phyloP scores from a whole-genome alignment of 306 rosid genomes.

The Malus sieversii region DNA sequence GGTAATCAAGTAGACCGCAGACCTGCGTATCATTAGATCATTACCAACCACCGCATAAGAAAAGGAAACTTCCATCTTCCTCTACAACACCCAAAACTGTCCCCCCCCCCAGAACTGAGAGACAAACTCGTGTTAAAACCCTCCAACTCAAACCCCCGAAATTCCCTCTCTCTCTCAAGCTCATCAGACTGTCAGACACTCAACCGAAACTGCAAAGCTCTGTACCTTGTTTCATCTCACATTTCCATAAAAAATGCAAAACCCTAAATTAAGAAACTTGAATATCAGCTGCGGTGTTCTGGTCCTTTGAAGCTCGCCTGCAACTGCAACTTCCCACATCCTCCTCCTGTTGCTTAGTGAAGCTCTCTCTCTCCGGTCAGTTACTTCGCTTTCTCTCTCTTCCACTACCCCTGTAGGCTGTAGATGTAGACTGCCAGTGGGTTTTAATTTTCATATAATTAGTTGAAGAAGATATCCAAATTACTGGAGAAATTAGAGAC shows the following conservation, averaged over 20 bases:
- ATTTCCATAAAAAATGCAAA: background rate
- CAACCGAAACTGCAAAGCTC: background rate
- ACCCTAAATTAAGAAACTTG: background rate
- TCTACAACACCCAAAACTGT: no score
- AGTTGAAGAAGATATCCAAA: background rate
- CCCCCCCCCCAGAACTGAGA: background rate
- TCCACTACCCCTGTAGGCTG: background rate
- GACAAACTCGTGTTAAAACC: background rate
- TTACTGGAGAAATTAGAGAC: background rate
- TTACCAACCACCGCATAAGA: no score
- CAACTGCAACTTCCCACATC: background rate
- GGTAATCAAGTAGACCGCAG: no score
- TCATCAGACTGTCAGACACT: background rate
- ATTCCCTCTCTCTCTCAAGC: slow-evolving; percentile 3
- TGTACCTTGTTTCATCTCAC: background rate
- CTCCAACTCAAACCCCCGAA: background rate
- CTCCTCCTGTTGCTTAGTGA: background rate
- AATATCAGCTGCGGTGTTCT: background rate
- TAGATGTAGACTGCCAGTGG: no score
- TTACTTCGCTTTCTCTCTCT: background rate
- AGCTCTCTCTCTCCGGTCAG: background rate
- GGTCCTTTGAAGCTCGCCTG: background rate
- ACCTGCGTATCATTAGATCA: no score
- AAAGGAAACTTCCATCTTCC: no score
- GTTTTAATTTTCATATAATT: no score